Evolutionary conservation across 257 asterid genomes (phyloP).

Genomic region (Solanum ossicruentum): DNA sequence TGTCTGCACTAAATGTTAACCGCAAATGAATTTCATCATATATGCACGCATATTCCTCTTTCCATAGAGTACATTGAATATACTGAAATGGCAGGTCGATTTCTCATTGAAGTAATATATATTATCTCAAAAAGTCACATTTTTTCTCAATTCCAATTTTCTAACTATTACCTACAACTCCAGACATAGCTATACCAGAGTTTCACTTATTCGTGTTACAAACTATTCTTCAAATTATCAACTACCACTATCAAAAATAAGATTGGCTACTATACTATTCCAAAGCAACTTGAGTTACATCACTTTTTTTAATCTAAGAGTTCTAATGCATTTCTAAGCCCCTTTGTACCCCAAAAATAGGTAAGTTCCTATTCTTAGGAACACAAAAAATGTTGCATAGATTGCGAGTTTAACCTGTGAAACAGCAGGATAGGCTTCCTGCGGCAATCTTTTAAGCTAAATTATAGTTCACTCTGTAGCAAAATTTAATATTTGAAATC

Average conservation of each 20-base stretch:
- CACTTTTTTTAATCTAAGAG: not conserved
- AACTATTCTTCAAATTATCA: not conserved
- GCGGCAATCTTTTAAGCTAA: not conserved
- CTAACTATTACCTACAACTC: not conserved
- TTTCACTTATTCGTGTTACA: not conserved
- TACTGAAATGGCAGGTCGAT: not conserved
- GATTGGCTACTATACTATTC: not conserved
- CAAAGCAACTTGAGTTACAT: not conserved
- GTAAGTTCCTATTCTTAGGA: not conserved
- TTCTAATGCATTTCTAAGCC: not conserved
- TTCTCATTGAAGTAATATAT: not conserved
- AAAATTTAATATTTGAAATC: too few relatives aligned
- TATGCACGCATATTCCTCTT: not conserved
- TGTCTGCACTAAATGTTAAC: constrained; percentile 13
- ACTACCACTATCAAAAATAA: not conserved
- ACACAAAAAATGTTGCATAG: not conserved
- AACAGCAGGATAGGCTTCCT: not conserved
- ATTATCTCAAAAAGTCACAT: not conserved
- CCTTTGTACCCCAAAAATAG: not conserved
- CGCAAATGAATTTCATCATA: not conserved
- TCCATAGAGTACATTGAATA: not conserved
- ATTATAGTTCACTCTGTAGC: not conserved
- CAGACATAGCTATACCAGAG: not conserved
- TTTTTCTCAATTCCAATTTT: not conserved
- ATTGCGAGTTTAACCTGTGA: not conserved